phyloP scores from a whole-genome alignment of 2,329 filamentous ascomycete genomes.

The Neopestalotiopsis clavispora region DNA sequence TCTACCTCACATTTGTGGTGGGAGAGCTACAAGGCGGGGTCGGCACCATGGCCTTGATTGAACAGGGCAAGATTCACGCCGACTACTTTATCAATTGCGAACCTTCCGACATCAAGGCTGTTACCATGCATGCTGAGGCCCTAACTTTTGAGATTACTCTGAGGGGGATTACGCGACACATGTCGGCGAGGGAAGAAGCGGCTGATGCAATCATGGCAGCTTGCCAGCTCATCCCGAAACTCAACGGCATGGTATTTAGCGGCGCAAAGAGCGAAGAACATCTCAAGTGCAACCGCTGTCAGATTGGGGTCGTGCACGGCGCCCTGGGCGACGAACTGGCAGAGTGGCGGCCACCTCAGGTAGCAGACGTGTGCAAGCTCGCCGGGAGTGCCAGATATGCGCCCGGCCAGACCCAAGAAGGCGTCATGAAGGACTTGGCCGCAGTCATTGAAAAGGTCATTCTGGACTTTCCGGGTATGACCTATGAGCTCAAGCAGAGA shows the following conservation, averaged over 20 bases:
- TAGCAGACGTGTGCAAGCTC: conserved; percentile 30
- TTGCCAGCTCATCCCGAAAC: conserved; percentile 28
- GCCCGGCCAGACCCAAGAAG: conserved; percentile 31
- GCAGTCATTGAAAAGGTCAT: conserved; percentile 23
- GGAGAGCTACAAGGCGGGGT: conserved; percentile 34
- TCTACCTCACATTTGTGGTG: conserved; percentile 32
- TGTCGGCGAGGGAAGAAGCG: conserved; percentile 33
- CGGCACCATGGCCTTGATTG: conserved; percentile 30
- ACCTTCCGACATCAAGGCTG: conserved; percentile 31
- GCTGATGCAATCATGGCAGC: conserved; percentile 31
- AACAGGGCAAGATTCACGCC: conserved; percentile 25
- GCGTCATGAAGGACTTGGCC: conserved; percentile 28
- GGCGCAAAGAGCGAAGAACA: conserved; percentile 28
- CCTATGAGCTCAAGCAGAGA: conserved; percentile 27
- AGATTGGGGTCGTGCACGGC: conserved; percentile 32
- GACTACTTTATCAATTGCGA: conserved; percentile 35
- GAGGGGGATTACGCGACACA: conserved; percentile 30
- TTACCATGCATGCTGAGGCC: conserved; percentile 34
- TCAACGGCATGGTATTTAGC: conserved; percentile 27
- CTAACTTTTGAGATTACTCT: conserved; percentile 29
- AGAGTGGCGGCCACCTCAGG: conserved; percentile 31
- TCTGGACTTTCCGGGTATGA: conserved; percentile 26
- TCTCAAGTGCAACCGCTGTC: conserved; percentile 30
- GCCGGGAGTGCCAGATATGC: conserved; percentile 32
- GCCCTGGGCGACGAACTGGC: conserved; percentile 29